Evolutionary conservation across 2,329 filamentous ascomycete genomes (phyloP), one percentile per base, ranked within the genome.

Genomic region (Ceratocystiopsis minuta): DNA sequence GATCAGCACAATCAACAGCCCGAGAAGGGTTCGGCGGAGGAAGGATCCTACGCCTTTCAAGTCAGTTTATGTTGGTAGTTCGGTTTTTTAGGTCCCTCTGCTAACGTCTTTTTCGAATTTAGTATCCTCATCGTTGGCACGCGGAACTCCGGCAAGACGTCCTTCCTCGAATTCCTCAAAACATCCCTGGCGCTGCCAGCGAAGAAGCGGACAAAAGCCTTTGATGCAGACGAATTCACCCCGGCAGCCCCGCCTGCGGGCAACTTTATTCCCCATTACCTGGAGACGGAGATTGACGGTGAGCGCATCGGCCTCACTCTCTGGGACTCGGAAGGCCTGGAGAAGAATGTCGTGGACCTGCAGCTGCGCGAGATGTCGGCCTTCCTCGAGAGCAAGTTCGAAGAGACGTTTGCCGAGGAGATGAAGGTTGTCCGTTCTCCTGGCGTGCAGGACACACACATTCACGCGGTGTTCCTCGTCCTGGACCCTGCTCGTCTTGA

Each of bases 11-110:
- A 76, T 94, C 64, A 94, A 94, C 65, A 94, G 81, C 59, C 88
- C 90, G 48, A 78, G 90, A 50, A 78, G 87, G 56, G 79, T 96
- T 50, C 78, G 90, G 53, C 80, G 88, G 66, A 79, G 90, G 65
- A 96, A 94, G 68, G 90, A 98, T 56, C 90, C 90, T 10, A 95
- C 88, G 12, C 86, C 90, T 1, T 94, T 96, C 73, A 98, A 98
- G 88, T 96, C 67, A 72, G 86, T 72, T 13, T 3, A 24, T 28
- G 24, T 10, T 24, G 20, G 16, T 38, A 31, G 34, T 39, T 32
- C 9, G 17, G 10, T 37, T 38, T 16, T 39, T 43, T 20, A 10
- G 3, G 12, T 37, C 12, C 28, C 2, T 3, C 14, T 28, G 20
- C 45, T 49, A 17, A 49, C 45, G 12, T 6, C 3, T 16, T 49